Evolutionary conservation across 1,284 basidiomycete genomes (phyloP).

Genomic region (Ganoderma boninense): DNA sequence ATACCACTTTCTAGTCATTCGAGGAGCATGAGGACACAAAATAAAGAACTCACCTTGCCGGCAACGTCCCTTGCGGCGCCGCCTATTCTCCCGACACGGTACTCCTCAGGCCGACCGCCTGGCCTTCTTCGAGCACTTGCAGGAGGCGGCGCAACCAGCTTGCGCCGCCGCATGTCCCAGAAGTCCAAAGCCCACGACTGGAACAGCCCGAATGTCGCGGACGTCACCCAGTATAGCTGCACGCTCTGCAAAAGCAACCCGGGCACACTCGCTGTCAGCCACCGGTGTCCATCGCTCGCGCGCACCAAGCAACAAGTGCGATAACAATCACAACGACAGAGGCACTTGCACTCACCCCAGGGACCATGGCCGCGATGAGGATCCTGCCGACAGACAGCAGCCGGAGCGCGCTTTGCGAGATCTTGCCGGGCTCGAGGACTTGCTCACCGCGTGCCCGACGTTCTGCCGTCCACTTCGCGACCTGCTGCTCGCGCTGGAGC

Average conservation of each 20-base stretch:
- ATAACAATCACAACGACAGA: too few relatives aligned
- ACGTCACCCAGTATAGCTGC: conserved; percentile 86
- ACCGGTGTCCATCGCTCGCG: not conserved
- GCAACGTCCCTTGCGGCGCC: not conserved
- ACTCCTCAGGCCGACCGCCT: conserved; percentile 15
- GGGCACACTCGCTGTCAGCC: conserved; percentile 12
- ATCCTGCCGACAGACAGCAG: conserved; percentile 76
- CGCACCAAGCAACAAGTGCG: not conserved
- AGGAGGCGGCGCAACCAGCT: conserved; percentile 16
- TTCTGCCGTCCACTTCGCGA: conserved; percentile 51
- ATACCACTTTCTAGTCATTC: conserved; percentile 78
- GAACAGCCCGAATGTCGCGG: conserved; percentile 79
- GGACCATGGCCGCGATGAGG: conserved; percentile 77
- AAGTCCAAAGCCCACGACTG: conserved; percentile 84
- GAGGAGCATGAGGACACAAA: conserved; percentile 18
- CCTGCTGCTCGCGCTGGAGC: conserved; percentile 57
- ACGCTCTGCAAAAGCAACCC: conserved; percentile 61
- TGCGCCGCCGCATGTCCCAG: conserved; percentile 59
- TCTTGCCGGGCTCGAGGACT: conserved; percentile 57
- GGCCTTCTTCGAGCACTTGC: conserved; percentile 21
- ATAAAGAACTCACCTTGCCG: conserved; percentile 6
- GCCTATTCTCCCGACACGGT: not conserved
- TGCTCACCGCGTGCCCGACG: conserved; percentile 48
- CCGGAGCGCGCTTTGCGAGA: conserved; percentile 70
- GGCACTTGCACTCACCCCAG: conserved; percentile 65